A percentile compares a stretch with the other conserved stretches of the same genome.
These are phyloP conservation scores for Chlorella sp. DNA, from an alignment of 139 green algal genomes.

Conservation along the genomic window DNA sequence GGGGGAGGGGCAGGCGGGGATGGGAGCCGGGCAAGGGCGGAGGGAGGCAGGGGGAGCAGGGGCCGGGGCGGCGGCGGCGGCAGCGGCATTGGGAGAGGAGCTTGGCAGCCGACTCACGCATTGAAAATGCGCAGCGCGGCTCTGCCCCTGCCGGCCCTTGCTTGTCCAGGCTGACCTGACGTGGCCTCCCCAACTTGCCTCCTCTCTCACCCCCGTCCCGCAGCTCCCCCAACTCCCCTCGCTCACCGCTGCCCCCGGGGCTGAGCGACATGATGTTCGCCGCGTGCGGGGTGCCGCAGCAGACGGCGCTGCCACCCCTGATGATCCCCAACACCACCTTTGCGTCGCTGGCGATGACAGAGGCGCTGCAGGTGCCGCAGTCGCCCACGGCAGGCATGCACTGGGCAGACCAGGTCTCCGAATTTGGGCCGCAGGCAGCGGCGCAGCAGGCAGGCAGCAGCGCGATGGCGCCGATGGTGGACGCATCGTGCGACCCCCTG, in stretches of 20 bases:
- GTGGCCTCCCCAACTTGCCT: neutral
- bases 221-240: neutral
- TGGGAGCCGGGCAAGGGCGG: neutral
- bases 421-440: neutral
- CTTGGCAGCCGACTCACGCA: neutral
- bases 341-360: neutral
- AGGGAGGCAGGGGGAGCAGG: neutral
- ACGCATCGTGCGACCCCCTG: neutral
- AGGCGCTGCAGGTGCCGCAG: constrained; percentile 2
- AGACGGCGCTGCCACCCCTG: neutral
- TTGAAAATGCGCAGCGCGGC: neutral
- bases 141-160: neutral
- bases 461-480: neutral
- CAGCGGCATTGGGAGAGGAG: neutral
- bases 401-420: constrained; percentile 4
- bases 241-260: neutral
- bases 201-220: neutral
- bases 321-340: neutral
- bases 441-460: neutral
- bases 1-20: neutral
- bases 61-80: neutral
- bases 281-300: neutral
- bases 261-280: neutral
- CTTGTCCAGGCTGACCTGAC: neutral
- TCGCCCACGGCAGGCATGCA: constrained; percentile 15